Evolutionary conservation across 2,329 filamentous ascomycete genomes (phyloP), one percentile per base, ranked within the genome.

Genomic region (Talaromyces sp.): DNA sequence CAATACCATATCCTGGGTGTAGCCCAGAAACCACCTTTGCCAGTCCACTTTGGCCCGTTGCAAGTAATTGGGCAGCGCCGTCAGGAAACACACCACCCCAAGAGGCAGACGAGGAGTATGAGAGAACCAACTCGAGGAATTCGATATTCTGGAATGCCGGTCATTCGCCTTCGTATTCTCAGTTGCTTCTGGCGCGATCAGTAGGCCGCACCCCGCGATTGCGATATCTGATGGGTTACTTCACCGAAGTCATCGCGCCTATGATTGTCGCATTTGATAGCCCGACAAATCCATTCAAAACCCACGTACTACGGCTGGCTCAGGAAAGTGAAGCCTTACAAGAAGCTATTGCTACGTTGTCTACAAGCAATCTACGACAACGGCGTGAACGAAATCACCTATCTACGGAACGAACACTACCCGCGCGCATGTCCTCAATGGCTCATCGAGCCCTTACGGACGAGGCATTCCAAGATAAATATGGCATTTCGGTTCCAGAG

Each of bases 221-320:
- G 77, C 87, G 89, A 60, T 95, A 89, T 73, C 87, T 96, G 68
- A 88, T 97, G 78, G 89, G 95, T 69, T 96, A 96, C 74, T 97
- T 96, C 74, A 88, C 92, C 68, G 91, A 91, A 71, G 89, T 90
- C 67, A 92, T 97, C 76, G 94, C 91, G 61, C 90, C 90, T 4
- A 90, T 91, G 54, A 89, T 97, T 73, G 91, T 97, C 46, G 90
- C 91, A 61, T 91, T 96, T 70, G 93, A 97, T 69, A 87, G 87
- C 10, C 88, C 89, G 1, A 82, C 81, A 57, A 97, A 96, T 70
- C 93, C 93, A 1, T 97, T 93, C 70, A 83, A 91, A 56, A 86
- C 87, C 63, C 88, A 95, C 67, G 86, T 97, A 50, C 80, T 96
- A 54, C 86, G 86, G 50, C 80, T 97, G 46, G 90, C 91, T 11